Evolutionary conservation across 1,284 basidiomycete species (phyloP).

Genomic region (Neotropicomus parvogracilis): DNA sequence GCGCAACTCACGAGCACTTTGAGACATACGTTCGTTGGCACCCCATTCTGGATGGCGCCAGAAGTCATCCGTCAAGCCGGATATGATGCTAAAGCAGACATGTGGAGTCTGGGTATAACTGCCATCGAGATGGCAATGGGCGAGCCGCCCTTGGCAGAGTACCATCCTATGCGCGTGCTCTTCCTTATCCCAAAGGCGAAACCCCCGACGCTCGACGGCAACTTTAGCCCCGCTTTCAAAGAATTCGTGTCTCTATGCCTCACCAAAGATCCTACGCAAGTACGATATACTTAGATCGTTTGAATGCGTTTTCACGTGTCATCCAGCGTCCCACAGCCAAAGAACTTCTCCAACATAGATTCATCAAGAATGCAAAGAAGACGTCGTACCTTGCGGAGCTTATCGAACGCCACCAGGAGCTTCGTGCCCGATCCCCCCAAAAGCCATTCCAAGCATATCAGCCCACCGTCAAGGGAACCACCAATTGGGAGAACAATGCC

Average conservation of each 20-base stretch:
- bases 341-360: constrained; percentile 89
- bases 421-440: constrained; percentile 53
- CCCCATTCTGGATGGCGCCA: constrained; percentile 98
- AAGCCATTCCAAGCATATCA: constrained; percentile 52
- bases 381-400: constrained; percentile 83
- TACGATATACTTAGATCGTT: constrained; percentile 36
- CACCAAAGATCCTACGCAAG: constrained; percentile 84
- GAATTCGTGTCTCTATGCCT: constrained; percentile 91
- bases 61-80: constrained; percentile 97
- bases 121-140: constrained; percentile 96
- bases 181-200: constrained; percentile 97
- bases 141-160: constrained; percentile 89
- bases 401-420: constrained; percentile 79
- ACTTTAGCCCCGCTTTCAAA: constrained; percentile 83
- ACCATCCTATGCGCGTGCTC: constrained; percentile 94
- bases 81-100: constrained; percentile 93
- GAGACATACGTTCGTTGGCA: constrained; percentile 92
- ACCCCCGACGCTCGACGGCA: constrained; percentile 84
- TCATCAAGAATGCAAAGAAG: constrained; percentile 81
- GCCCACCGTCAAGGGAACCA: constrained; percentile 51
- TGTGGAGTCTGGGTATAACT: constrained; percentile 97
- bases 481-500: constrained; percentile 61
- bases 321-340: constrained; percentile 82
- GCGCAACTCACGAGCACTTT: constrained; percentile 87
- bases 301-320: constrained; percentile 18